Evolutionary conservation across 23 red algal genomes (phyloP), one percentile per base, ranked within the genome.

Genomic region (Gracilariopsis chorda): DNA sequence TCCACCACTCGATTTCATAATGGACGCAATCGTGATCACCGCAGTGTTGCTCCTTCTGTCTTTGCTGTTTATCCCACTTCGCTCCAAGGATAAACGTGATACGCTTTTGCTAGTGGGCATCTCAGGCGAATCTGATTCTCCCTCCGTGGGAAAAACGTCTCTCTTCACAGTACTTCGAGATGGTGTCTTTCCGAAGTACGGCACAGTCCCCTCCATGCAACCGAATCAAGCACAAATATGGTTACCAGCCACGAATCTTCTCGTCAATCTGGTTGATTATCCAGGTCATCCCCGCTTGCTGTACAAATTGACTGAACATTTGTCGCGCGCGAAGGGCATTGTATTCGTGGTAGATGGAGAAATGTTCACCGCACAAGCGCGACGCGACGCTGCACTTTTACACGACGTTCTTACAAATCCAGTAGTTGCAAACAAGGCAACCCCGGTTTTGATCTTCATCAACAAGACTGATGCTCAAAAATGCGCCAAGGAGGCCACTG

Each of bases 181-280:
- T 61, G 85, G 85, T 23, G 42, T 43, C 16, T 69, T 64, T n/a
- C 85, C 85, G 3, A 89, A 89, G 51, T 69, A 89, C n/a, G 85
- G 85, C 70, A 89, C 84, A 4, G 72, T 78, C 58, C 85, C 85
- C 37, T 89, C 85, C 13, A 89, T 89, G 85, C 51, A 55, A 29
- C 61, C 69, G 10, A 89, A 89, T 3, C 68, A 89, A 28, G 70
- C 69, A 23, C 6, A 73, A 11, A 44, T 70, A 14, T 89, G 57
- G 48, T 25, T 78, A 12, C 70, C 70, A 12, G 52, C 20, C 7
- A 57, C 76, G 40, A 80, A 19, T 34, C 5, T 49, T 36, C 51
- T 37, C 34, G 49, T 89, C 25, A 67, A 47, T 42, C 43, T 64
- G 41, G 49, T 89, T 51, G 85, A 89, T 77, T 89, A 37, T 63